A percentile compares a stretch with the other conserved stretches of the same genome.
phyloP scores from a whole-genome alignment of 257 asterid genomes.

The Salvia splendens region DNA sequence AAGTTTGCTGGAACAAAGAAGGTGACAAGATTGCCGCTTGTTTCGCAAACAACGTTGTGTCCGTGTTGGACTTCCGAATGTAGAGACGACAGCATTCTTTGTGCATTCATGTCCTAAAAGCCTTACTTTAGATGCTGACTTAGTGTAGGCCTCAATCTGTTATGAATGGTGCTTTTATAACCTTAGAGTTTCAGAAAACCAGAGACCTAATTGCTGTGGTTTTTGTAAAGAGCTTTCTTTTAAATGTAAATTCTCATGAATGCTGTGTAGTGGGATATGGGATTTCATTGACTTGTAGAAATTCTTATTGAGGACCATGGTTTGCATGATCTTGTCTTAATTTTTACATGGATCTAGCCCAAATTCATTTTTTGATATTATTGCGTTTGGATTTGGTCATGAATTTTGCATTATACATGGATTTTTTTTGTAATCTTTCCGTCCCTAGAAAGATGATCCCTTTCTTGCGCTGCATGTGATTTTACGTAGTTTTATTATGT shows the following conservation, averaged over 20 bases:
- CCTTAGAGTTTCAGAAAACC: conserved; percentile 17
- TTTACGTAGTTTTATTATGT: no score
- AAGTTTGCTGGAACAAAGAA: conserved; percentile 98
- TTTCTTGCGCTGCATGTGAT: no score
- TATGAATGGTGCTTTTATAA: conserved; percentile 13
- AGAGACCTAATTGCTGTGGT: conserved; percentile 11
- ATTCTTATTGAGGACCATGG: not conserved
- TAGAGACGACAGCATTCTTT: conserved; percentile 38
- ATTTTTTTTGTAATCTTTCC: no score
- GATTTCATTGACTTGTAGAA: conserved; percentile 4
- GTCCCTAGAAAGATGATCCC: no score
- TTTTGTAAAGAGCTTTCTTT: conserved; percentile 10
- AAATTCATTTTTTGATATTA: not conserved
- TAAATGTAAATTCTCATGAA: conserved; percentile 13
- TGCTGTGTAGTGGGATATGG: conserved; percentile 5
- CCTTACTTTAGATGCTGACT: conserved; percentile 32
- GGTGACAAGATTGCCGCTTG: conserved; percentile 92
- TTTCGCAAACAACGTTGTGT: conserved; percentile 86
- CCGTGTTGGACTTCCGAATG: conserved; percentile 86
- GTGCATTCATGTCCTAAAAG: conserved; percentile 27
- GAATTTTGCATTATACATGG: no score
- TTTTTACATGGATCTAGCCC: not conserved
- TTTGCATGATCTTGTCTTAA: conserved; percentile 1
- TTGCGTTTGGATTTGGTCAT: no score
- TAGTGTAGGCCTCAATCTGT: conserved; percentile 36